Evolutionary conservation across 257 asterid genomes (phyloP).

Genomic region (Vinca minor): DNA sequence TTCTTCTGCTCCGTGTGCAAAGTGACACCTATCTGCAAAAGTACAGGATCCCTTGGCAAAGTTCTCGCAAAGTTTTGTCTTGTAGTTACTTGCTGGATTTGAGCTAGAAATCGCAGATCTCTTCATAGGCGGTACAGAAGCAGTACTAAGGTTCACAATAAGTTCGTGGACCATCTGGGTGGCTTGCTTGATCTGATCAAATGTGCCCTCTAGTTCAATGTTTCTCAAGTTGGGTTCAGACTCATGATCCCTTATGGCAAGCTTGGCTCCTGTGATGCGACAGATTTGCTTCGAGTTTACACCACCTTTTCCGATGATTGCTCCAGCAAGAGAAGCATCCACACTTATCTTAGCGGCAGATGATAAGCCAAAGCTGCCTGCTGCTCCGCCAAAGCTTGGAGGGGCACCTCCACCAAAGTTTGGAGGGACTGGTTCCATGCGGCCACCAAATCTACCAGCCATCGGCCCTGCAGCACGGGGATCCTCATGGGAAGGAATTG

Average conservation of each 20-base stretch:
- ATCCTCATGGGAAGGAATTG: constrained; percentile 41
- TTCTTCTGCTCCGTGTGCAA: constrained; percentile 76
- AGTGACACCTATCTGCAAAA: constrained; percentile 74
- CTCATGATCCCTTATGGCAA: constrained; percentile 61
- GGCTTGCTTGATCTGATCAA: constrained; percentile 71
- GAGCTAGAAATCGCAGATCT: constrained; percentile 24
- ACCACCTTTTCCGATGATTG: constrained; percentile 69
- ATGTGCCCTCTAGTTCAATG: constrained; percentile 69
- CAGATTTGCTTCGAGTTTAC: constrained; percentile 70
- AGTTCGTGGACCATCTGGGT: constrained; percentile 80
- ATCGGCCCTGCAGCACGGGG: constrained; percentile 36
- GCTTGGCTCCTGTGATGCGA: constrained; percentile 60
- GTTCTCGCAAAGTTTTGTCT: constrained; percentile 67
- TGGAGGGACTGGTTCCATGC: constrained; percentile 38
- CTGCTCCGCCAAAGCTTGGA: constrained; percentile 28
- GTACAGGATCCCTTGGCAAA: constrained; percentile 58
- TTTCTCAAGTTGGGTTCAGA: constrained; percentile 53
- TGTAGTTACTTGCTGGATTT: constrained; percentile 40
- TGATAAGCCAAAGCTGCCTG: constrained; percentile 58
- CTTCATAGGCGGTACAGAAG: constrained; percentile 32
- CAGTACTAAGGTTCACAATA: constrained; percentile 35
- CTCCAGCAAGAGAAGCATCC: constrained; percentile 66
- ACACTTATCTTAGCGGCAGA: constrained; percentile 77
- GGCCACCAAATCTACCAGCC: constrained; percentile 43
- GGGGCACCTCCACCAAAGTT: constrained; percentile 29